Base-by-base conservation (phyloP, 1,284 basidiomycete species). In the Ustilago trichophora region DNA sequence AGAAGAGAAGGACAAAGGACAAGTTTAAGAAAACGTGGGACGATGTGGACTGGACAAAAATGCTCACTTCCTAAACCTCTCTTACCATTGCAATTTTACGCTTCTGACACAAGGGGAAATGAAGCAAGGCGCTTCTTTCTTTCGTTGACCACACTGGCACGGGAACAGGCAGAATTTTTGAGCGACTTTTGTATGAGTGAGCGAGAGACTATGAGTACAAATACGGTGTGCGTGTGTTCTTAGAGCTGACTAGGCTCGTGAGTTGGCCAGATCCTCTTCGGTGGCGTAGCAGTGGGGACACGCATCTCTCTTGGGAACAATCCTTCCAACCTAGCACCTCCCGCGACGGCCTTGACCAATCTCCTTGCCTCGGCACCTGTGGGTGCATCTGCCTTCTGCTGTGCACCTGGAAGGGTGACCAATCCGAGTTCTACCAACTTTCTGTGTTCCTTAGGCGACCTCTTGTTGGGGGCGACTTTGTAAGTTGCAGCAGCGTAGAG, bases 11-110 rank as follows among this genome's bases (percentile, higher is more conserved):
- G 38, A 83, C 37, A 19, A 54, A 25, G 27, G 19, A 84, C 21
- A 84, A 83, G 58, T 92, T 91, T 78, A 88, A 85, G 82, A 85
- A 85, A 64, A 45, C 34, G n/a, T 84, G 82, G 76, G 72, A 67
- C 12, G 35, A 54, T 38, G 80, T 67, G 40, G 83, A 84, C 49
- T 84, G 83, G 83, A 84, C 83, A 10, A 74, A 59, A 43, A 51
- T 65, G 75, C 54, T 78, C 26, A 27, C 42, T n/a, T 32, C 33
- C 12, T 45, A n/a, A n/a, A n/a, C 31, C 21, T 46, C 43, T 3
- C 15, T 8, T 37, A 25, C 16, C 27, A 31, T 22, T 40, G n/a
- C n/a, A n/a, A n/a, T n/a, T n/a, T n/a, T n/a, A n/a, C n/a, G n/a
- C n/a, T n/a, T n/a, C n/a, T n/a, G n/a, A n/a, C n/a, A n/a, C n/a